phyloP scores from a whole-genome alignment of 2,329 filamentous ascomycete species.

The Pseudogymnoascus sp. region DNA sequence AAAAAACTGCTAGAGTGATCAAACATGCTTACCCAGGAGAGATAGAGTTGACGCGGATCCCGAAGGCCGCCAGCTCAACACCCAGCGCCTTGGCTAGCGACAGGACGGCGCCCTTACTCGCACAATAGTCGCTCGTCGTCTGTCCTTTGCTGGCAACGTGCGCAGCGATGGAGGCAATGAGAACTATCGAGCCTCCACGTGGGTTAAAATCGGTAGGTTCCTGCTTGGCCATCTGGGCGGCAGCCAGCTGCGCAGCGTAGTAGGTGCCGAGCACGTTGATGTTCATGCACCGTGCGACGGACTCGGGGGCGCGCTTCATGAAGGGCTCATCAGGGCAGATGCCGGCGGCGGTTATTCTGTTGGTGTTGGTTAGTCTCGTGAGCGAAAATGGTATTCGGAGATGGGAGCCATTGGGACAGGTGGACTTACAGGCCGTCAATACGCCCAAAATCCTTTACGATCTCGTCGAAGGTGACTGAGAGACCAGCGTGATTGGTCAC shows the following conservation, averaged over 20 bases:
- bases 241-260: constrained; percentile 27
- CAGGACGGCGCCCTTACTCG: constrained; percentile 39
- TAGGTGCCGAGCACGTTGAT: constrained; percentile 18
- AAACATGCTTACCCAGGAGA: constrained; percentile 25
- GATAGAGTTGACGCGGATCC: constrained; percentile 27
- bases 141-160: constrained; percentile 27
- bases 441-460: constrained; percentile 16
- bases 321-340: constrained; percentile 25
- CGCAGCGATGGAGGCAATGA: constrained; percentile 29
- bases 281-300: constrained; percentile 16
- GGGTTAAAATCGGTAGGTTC: constrained; percentile 19
- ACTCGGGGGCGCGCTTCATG: constrained; percentile 13
- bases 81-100: constrained; percentile 35
- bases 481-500: constrained; percentile 17
- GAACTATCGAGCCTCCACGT: constrained; percentile 26
- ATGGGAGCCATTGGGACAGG: not conserved
- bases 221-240: constrained; percentile 27
- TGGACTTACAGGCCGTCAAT: constrained; percentile 19
- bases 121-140: constrained; percentile 33
- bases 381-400: not conserved
- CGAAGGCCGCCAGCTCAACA: constrained; percentile 28
- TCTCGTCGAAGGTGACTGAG: constrained; percentile 17
- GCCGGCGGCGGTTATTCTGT: constrained; percentile 24
- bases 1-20: not conserved
- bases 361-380: not conserved